Conservation (phyloP, 495 filamentous ascomycete genomes). For the Daldinia grandis region DNA sequence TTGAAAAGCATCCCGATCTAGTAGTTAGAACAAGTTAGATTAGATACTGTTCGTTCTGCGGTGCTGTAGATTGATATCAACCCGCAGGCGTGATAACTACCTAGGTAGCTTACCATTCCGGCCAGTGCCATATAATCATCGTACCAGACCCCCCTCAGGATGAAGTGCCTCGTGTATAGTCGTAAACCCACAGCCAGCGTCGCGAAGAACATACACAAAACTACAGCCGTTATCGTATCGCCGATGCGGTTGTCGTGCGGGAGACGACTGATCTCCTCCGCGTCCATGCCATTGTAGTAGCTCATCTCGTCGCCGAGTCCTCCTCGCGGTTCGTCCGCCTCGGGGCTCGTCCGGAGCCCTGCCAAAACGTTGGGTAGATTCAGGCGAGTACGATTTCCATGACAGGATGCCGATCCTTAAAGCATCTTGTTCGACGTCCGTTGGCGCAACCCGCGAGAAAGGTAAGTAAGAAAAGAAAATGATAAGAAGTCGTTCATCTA, state of each 20-base stretch:
- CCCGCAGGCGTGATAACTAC: not conserved
- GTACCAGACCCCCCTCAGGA: constrained; percentile 24
- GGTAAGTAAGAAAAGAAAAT: constrained; percentile 7
- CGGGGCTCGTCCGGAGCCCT: constrained; percentile 8
- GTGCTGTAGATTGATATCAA: not conserved
- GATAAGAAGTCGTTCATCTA: constrained; percentile 10
- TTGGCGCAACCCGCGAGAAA: constrained; percentile 2
- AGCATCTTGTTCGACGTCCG: constrained; percentile 3
- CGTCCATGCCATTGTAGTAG: not conserved
- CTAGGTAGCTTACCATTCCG: constrained; percentile 34
- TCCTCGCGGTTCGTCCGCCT: too few relatives aligned
- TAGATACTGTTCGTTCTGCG: constrained; percentile 6
- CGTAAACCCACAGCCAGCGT: constrained; percentile 28
- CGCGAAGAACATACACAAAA: constrained; percentile 27
- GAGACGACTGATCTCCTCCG: not conserved
- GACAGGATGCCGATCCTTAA: constrained; percentile 17
- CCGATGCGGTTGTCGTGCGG: constrained; percentile 32
- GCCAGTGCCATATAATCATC: constrained; percentile 35
- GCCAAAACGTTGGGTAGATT: constrained; percentile 12
- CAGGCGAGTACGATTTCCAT: constrained; percentile 24
- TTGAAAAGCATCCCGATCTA: constrained; percentile 35
- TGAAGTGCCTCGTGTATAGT: constrained; percentile 36
- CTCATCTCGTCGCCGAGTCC: constrained; percentile 2
- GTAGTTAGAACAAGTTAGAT: constrained; percentile 21
- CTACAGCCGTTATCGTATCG: constrained; percentile 27